Evolutionary conservation across 139 green algal genomes (phyloP), one percentile per base, ranked within the genome.

Genomic region (Astrephomene gubernaculifera): DNA sequence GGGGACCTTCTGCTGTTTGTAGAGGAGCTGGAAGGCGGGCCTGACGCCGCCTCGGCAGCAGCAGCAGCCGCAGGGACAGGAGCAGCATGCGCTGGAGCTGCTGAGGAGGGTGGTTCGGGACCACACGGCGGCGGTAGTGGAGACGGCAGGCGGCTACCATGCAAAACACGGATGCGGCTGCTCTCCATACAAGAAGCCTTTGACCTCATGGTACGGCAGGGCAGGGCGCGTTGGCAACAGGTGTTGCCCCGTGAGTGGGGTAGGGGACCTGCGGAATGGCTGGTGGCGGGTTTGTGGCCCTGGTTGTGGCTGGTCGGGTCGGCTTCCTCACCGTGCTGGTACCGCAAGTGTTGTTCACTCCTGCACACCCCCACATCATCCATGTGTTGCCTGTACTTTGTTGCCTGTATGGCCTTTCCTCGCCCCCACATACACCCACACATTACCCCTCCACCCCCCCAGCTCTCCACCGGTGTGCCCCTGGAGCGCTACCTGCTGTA

Each of bases 401-500:
- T n/a, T n/a, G n/a, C n/a, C n/a, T n/a, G n/a, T n/a, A n/a, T n/a
- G n/a, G n/a, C n/a, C n/a, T 25, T 57, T 57, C 49, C 12, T 57
- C 49, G 49, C 49, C 49, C n/a, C n/a, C n/a, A n/a, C n/a, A n/a
- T n/a, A 57, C 49, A 12, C 49, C 49, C 49, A 17, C 49, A 57
- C 49, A 25, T 57, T 57, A 9, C 57, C 57, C 19, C 57, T 9
- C 57, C 19, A 27, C 57, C 57, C 57, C 57, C 57, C 57, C 83
- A 91, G 88, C 39, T 86, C 24, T 63, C 85, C 31, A 22, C 36
- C 29, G 88, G 88, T 29, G 79, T 91, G 63, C 45, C 63, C 49
- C 78, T 91, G 83, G 88, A 91, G 41, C 83, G 83, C 29, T 91
- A 88, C 79, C 41, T 87, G 44, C 49, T 91, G 61, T 89, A 88